phyloP scores from a whole-genome alignment of 805 yeast genomes.

The Torulaspora delbrueckii region DNA sequence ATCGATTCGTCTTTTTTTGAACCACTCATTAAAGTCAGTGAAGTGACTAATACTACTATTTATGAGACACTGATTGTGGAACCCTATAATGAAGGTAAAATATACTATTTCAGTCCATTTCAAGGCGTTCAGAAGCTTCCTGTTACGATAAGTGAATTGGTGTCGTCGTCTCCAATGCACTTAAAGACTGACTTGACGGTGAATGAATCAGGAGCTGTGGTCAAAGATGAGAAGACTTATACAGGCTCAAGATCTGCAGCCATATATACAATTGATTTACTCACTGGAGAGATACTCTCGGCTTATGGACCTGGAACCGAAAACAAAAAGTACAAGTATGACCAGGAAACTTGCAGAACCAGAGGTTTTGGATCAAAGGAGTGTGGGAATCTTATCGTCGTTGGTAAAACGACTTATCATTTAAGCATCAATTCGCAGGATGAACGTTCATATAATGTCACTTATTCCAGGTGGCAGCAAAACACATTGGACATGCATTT shows the following conservation, averaged over 20 bases:
- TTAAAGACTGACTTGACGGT: constrained; percentile 42
- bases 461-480: constrained; percentile 88
- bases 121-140: constrained; percentile 79
- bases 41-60: constrained; percentile 13
- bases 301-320: constrained; percentile 56
- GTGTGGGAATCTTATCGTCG: constrained; percentile 41
- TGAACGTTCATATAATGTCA: constrained; percentile 75
- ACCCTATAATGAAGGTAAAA: constrained; percentile 77
- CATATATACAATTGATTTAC: constrained; percentile 65
- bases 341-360: constrained; percentile 12
- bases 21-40: constrained; percentile 25
- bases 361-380: constrained; percentile 15
- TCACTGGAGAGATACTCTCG: constrained; percentile 66
- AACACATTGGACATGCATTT: constrained; percentile 67
- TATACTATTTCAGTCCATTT: constrained; percentile 72
- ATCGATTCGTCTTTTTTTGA: constrained; percentile 44
- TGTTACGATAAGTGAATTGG: constrained; percentile 68
- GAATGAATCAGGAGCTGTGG: constrained; percentile 37
- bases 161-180: constrained; percentile 81
- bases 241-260: constrained; percentile 80
- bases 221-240: constrained; percentile 69
- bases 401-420: constrained; percentile 72
- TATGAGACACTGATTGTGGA: constrained; percentile 77
- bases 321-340: constrained; percentile 22
- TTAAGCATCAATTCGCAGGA: constrained; percentile 70